Percentiles rank a stretch among this genome's conserved stretches.
These are phyloP conservation scores for Tricholoma saponaceum DNA, from an alignment of 768 basidiomycete species.

Conservation along the genomic window DNA sequence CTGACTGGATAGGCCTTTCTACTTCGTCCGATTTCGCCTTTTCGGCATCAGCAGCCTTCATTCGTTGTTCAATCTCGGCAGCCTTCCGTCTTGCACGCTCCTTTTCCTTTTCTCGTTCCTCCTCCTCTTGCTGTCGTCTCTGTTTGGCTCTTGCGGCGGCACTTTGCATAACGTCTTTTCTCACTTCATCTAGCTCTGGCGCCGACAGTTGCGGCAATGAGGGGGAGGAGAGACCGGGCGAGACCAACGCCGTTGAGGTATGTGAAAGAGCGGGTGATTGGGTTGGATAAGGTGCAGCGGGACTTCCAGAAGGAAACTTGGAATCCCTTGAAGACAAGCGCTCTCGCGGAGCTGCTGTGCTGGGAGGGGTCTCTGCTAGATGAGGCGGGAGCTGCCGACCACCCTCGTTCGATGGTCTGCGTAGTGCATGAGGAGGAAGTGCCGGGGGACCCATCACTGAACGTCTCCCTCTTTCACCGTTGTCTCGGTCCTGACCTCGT, in stretches of 20 bases:
- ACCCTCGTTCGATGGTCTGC: slow-evolving; percentile 32
- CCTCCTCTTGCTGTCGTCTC: slow-evolving; percentile 79
- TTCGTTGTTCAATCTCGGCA: slow-evolving; percentile 65
- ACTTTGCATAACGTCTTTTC: slow-evolving; percentile 76
- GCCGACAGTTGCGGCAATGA: slow-evolving; percentile 30
- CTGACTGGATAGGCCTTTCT: slow-evolving; percentile 13
- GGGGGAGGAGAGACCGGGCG: slow-evolving; percentile 30
- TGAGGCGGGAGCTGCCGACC: slow-evolving; percentile 59
- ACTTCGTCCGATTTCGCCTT: slow-evolving; percentile 23
- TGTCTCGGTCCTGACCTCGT: slow-evolving; percentile 23
- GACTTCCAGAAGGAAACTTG: slow-evolving; percentile 23
- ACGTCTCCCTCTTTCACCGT: slow-evolving; percentile 34
- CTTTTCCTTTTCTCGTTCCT: slow-evolving; percentile 72
- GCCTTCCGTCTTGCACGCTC: slow-evolving; percentile 83
- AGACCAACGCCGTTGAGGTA: slow-evolving; percentile 29
- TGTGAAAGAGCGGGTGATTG: slow-evolving; percentile 45
- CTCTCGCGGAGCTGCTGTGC: slow-evolving; percentile 21
- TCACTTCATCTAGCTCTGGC: slow-evolving; percentile 58
- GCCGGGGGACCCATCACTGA: slow-evolving; percentile 53
- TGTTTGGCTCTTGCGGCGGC: slow-evolving; percentile 82
- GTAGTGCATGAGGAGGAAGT: slow-evolving; percentile 33
- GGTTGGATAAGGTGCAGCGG: slow-evolving; percentile 30
- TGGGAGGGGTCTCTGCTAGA: slow-evolving; percentile 34
- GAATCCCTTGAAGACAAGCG: slow-evolving; percentile 44
- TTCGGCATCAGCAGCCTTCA: slow-evolving; percentile 42